Conservation (phyloP, 768 basidiomycete species). For the Lactarius indigo region DNA sequence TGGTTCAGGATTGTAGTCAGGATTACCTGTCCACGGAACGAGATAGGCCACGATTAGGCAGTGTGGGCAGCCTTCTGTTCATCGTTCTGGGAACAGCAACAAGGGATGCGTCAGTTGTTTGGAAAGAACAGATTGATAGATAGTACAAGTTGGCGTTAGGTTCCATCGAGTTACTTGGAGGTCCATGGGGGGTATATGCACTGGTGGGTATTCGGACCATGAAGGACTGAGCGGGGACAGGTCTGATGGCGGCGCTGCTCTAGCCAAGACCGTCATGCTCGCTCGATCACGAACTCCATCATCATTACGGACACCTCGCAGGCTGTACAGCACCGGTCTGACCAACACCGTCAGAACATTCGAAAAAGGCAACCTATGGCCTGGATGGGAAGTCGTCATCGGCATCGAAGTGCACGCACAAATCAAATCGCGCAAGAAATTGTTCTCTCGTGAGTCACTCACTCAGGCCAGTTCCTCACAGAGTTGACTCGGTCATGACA, state of each 20-base stretch:
- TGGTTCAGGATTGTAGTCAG: background rate
- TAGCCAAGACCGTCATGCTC: conserved; percentile 14
- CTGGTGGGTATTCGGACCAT: conserved; percentile 6
- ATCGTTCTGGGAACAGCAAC: background rate
- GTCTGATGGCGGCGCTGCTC: conserved; percentile 9
- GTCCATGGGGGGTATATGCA: conserved; percentile 14
- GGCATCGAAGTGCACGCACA: conserved; percentile 97
- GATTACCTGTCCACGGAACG: conserved; percentile 1
- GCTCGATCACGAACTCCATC: conserved; percentile 19
- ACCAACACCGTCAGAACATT: conserved; percentile 11
- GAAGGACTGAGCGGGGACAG: background rate
- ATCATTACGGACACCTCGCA: conserved; percentile 15
- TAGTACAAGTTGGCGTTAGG: conserved; percentile 1
- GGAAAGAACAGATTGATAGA: conserved; percentile 1
- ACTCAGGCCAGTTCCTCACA: background rate
- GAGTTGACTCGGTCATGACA: background rate
- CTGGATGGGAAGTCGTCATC: conserved; percentile 85
- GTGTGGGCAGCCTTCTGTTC: conserved; percentile 7
- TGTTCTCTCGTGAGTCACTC: conserved; percentile 68
- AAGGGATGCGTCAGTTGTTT: conserved; percentile 1
- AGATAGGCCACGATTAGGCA: conserved; percentile 5
- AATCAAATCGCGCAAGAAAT: conserved; percentile 79
- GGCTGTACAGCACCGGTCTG: conserved; percentile 9
- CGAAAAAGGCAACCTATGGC: conserved; percentile 49
- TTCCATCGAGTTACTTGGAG: background rate